These are phyloP conservation scores for Cornus controversa DNA, from an alignment of 148 eudicot species.

Conservation along the genomic window DNA sequence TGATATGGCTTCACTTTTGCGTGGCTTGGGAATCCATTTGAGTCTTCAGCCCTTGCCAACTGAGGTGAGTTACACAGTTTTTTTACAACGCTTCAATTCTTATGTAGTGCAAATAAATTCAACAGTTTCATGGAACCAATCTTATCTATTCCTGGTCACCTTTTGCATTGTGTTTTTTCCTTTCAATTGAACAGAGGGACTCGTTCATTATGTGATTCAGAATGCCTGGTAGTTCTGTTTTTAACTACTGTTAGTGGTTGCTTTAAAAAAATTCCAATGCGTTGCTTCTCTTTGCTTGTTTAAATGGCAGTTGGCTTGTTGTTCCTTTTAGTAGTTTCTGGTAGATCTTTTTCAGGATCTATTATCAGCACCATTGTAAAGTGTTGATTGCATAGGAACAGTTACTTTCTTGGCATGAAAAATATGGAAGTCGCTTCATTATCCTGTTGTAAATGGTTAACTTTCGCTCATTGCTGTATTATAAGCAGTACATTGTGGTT, in stretches of 20 bases:
- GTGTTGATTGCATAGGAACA: background rate
- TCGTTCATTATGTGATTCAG: conserved; percentile 6
- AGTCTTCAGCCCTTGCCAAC: conserved; percentile 36
- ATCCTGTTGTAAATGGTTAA: too few relatives aligned
- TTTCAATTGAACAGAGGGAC: background rate
- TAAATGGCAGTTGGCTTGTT: background rate
- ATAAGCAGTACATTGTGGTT: too few relatives aligned
- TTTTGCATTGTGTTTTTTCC: background rate
- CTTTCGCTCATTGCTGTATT: too few relatives aligned
- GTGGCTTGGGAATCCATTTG: conserved; percentile 53
- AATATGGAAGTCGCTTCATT: too few relatives aligned
- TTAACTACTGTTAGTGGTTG: background rate
- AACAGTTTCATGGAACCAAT: background rate
- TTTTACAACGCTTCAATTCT: background rate
- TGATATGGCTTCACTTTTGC: conserved; percentile 72
- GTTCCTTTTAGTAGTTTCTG: background rate
- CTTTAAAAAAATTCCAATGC: too few relatives aligned
- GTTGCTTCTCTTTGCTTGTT: too few relatives aligned
- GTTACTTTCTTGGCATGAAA: too few relatives aligned
- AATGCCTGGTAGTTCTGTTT: background rate
- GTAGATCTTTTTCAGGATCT: background rate
- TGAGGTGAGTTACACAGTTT: conserved; percentile 46
- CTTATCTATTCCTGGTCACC: background rate
- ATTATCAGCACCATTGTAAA: background rate
- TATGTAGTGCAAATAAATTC: background rate